A percentile compares a stretch with the other conserved stretches of the same genome.
These are phyloP conservation scores for Fagopyrum homotropicum DNA, from an alignment of 148 eudicot genomes.

Conservation along the genomic window DNA sequence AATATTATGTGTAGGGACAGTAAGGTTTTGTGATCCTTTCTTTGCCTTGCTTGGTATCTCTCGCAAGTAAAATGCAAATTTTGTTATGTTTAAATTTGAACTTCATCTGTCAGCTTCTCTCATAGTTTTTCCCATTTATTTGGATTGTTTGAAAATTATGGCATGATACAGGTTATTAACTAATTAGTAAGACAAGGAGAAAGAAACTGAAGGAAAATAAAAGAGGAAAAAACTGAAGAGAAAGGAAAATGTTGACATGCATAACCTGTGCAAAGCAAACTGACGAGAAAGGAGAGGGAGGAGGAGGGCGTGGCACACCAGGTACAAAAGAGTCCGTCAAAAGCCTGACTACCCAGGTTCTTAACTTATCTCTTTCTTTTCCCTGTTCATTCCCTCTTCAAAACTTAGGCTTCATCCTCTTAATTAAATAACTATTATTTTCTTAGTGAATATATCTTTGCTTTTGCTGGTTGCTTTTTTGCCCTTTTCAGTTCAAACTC, in stretches of 20 bases:
- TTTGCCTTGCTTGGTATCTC: not conserved
- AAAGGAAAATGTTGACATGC: slow-evolving; percentile 68
- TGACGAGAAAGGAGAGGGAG: slow-evolving; percentile 36
- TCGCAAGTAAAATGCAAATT: not conserved
- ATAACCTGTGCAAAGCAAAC: slow-evolving; percentile 87
- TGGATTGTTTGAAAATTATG: not conserved
- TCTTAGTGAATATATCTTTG: slow-evolving; percentile 16
- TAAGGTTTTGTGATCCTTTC: not conserved
- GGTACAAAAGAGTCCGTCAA: slow-evolving; percentile 84
- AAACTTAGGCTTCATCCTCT: slow-evolving; percentile 4
- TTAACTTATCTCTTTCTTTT: slow-evolving; percentile 4
- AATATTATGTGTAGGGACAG: not conserved
- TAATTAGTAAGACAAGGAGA: not conserved
- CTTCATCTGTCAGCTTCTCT: not conserved
- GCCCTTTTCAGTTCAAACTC: slow-evolving; percentile 12
- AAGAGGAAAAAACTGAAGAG: not conserved
- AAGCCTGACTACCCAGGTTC: slow-evolving; percentile 93
- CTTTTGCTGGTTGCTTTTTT: slow-evolving; percentile 11
- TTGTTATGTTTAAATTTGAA: not conserved
- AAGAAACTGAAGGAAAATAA: slow-evolving; percentile 7
- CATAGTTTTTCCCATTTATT: not conserved
- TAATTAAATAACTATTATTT: slow-evolving; percentile 2
- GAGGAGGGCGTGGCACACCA: slow-evolving; percentile 64
- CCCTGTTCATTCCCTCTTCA: not conserved
- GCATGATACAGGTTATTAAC: not conserved